Base-by-base conservation (phyloP, 2,329 filamentous ascomycete species). In the Ilyonectria destructans region DNA sequence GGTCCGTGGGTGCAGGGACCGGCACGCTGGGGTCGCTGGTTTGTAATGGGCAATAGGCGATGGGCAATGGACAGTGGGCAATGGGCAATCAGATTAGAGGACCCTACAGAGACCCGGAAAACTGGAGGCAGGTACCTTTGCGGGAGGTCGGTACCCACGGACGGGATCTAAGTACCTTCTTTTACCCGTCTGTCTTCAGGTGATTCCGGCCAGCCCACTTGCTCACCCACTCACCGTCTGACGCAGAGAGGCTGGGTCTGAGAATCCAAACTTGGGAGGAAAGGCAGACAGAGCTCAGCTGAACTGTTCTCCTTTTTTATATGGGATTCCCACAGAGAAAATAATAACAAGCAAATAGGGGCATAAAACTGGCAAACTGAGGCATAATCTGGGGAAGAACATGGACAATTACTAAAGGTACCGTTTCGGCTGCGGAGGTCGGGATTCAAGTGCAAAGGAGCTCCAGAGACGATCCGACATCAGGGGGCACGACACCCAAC, bases 31-130 rank as follows among this genome's bases (percentile, higher is more conserved):
- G 40, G 52, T 23, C 52, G 31, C 52, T 66, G 58, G 58, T 66
- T 66, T 51, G 63, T 66, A 62, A 66, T 66, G 46, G 29, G 45
- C 52, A 57, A 66, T 51, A 45, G 19, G 52, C 31, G 48, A 46
- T 23, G 45, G 19, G 45, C 31, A 49, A 31, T 19, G 35, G 17
- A 12, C 63, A 58, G 45, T 58, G 62, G 55, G 35, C 19, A 29
- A 37, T 23, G n/a, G 51, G 40, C 23, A 26, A 29, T 59, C 35
- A 61, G 51, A 66, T 66, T 57, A 49, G 45, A 66, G 52, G 52
- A 49, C 37, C 35, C 26, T 48, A 46, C 58, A 35, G 23, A 43
- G 52, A 56, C 58, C 29, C 21, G 58, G 63, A 51, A 61, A 66
- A 58, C 43, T 46, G 6, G 49, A 56, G 40, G 49, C 49, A 55